Evolutionary conservation across 805 yeast species (phyloP).

Genomic region (Kuraishia piskuri): DNA sequence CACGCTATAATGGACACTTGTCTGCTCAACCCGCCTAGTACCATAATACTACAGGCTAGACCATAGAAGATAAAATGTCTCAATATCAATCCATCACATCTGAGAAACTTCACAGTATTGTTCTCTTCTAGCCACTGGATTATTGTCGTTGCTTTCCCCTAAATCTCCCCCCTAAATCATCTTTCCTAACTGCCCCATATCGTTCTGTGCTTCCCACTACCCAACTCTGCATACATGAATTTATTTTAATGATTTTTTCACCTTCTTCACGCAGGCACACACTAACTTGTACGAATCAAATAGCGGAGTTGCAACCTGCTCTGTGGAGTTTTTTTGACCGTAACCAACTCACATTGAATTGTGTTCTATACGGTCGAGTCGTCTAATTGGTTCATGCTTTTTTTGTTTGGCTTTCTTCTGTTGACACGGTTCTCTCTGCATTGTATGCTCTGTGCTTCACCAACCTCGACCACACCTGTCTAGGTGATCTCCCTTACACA

Average conservation of each 20-base stretch:
- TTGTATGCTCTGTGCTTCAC: neutral
- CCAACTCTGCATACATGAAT: neutral
- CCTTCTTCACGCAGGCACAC: neutral
- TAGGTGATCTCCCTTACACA: neutral
- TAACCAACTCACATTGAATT: no score
- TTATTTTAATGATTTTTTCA: neutral
- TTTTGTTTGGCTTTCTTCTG: neutral
- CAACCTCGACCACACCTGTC: neutral
- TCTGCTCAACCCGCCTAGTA: no score
- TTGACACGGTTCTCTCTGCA: neutral
- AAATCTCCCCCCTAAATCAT: neutral
- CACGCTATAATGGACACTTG: no score
- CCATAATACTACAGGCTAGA: no score
- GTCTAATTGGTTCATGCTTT: no score
- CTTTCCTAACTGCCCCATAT: neutral
- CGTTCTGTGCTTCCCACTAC: neutral
- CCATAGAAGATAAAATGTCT: no score
- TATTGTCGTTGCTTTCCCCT: no score
- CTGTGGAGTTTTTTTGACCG: no score
- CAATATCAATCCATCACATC: no score
- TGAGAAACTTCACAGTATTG: no score
- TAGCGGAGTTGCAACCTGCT: neutral
- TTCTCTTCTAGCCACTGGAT: no score
- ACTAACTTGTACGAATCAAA: neutral
- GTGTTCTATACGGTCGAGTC: no score